These are phyloP conservation scores for Isabelozyma gotoi DNA, from an alignment of 805 yeast genomes.

Conservation along the genomic window DNA sequence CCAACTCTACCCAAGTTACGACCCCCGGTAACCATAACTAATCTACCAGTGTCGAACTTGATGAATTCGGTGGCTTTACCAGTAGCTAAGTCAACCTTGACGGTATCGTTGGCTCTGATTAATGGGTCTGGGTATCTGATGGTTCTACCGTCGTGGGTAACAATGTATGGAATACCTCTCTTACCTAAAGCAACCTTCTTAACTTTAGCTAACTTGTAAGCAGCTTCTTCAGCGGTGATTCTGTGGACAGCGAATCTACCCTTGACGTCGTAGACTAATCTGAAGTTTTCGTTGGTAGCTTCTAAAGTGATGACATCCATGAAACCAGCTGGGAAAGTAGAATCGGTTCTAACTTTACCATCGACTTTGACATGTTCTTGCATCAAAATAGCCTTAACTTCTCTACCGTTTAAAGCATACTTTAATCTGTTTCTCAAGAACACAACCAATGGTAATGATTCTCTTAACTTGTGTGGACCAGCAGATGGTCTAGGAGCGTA, in stretches of 20 bases:
- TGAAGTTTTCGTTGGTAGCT: conserved; percentile 99
- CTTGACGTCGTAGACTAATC: conserved; percentile 96
- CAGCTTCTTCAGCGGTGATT: conserved; percentile 97
- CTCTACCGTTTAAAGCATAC: conserved; percentile 99
- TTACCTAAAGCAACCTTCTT: conserved; percentile 98
- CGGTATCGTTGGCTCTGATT: conserved; percentile 96
- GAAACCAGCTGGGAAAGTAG: conserved; percentile 99
- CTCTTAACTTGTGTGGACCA: conserved; percentile 99
- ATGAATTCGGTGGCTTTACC: conserved; percentile 73
- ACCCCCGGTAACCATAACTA: conserved; percentile 95
- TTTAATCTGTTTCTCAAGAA: conserved; percentile 98
- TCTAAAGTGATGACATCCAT: conserved; percentile 98
- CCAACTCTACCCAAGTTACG: conserved; percentile 98
- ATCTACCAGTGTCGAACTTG: conserved; percentile 45
- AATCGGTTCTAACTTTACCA: conserved; percentile 98
- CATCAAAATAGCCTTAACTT: conserved; percentile 97
- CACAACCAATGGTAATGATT: conserved; percentile 94
- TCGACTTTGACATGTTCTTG: conserved; percentile 98
- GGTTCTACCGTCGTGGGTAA: conserved; percentile 99
- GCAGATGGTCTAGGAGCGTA: conserved; percentile 99
- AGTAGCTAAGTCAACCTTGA: conserved; percentile 92
- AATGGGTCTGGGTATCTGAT: conserved; percentile 99
- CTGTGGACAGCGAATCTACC: conserved; percentile 99
- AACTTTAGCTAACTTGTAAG: conserved; percentile 97
- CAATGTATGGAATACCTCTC: conserved; percentile 97